phyloP scores from a whole-genome alignment of 768 basidiomycete species.

The Hygrocybe coccinea region DNA sequence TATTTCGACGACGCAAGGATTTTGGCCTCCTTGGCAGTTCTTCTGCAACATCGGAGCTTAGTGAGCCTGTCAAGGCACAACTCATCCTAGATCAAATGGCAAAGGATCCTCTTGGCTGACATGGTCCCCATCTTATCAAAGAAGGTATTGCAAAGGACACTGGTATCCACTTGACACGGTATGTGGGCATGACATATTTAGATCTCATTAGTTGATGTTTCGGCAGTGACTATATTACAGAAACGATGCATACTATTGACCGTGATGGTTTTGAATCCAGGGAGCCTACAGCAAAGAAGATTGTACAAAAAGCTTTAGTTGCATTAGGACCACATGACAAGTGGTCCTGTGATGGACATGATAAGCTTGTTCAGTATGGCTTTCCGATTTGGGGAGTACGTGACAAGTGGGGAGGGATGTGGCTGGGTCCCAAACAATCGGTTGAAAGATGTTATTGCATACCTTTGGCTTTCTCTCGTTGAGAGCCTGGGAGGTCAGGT shows the following conservation, averaged over 20 bases:
- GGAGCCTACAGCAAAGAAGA: slow-evolving; percentile 26
- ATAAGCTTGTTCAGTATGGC: slow-evolving; percentile 28
- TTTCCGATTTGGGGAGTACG: slow-evolving; percentile 29
- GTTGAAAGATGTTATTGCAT: slow-evolving; percentile 20
- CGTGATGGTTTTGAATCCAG: slow-evolving; percentile 20
- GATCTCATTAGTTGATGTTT: neutral
- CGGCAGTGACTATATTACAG: slow-evolving; percentile 8
- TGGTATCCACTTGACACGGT: slow-evolving; percentile 32
- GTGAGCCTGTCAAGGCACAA: slow-evolving; percentile 27
- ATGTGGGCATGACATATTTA: neutral
- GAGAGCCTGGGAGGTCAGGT: slow-evolving; percentile 18
- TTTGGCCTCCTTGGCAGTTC: slow-evolving; percentile 29
- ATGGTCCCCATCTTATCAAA: slow-evolving; percentile 27
- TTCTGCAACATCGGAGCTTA: slow-evolving; percentile 24
- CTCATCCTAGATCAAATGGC: slow-evolving; percentile 34
- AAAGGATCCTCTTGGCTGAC: slow-evolving; percentile 27
- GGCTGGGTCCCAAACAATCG: slow-evolving; percentile 29
- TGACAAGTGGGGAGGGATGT: slow-evolving; percentile 24
- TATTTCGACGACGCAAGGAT: slow-evolving; percentile 24
- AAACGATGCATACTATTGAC: slow-evolving; percentile 20
- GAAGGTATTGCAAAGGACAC: slow-evolving; percentile 26
- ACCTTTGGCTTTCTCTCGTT: slow-evolving; percentile 24
- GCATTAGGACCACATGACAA: slow-evolving; percentile 26
- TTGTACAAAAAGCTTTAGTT: slow-evolving; percentile 12
- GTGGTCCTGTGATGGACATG: slow-evolving; percentile 34